Evolutionary conservation across 176 grass and related monocot species (phyloP), one percentile per base, ranked within the genome.

Genomic region (Oryza glumipatula): DNA sequence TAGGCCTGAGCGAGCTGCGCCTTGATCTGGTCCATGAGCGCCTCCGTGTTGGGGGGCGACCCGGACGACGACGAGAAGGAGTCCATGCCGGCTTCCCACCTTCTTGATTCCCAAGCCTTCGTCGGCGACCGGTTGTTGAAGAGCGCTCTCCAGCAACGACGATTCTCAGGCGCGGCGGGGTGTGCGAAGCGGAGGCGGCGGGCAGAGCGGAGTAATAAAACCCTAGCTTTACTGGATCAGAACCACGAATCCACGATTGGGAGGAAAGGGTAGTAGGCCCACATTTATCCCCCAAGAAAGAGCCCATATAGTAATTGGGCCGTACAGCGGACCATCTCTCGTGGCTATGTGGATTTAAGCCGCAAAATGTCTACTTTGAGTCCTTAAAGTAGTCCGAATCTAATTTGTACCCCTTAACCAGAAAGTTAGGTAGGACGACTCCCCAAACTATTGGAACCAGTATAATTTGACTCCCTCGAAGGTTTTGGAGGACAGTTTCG

Each of bases 11-110:
- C 93, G 45, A 95, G 93, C 45, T 98, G 93, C 41, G 80, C 21
- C 89, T 95, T 95, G 80, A 98, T 90, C 88, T 95, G 91, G 17
- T 92, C 91, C 91, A 98, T 98, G 21, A 95, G n/a, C 11, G 32
- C 88, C n/a, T 94, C 93, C 22, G 80, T 74, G 65, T 87, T 92
- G 70, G 67, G 22, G 19, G 48, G 77, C 26, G 86, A 90, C 12
- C 70, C 80, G 10, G 89, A 93, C 11, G 93, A 76, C 79, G 88
- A 98, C 72, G 91, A 98, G 89, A 95, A 94, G 65, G 96, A 83
- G 67, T 95, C 91, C 96, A 95, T 94, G 60, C 21, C 74, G 1
- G 43, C 21, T 82, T 73, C 35, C 7, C 61, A 79, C 79, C 86
- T 73, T 79, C 88, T 90, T 80, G 11, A 48, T 43, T 70, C 82